Evolutionary conservation across 148 eudicot genomes (phyloP).

Genomic region (Chenopodium formosanum): DNA sequence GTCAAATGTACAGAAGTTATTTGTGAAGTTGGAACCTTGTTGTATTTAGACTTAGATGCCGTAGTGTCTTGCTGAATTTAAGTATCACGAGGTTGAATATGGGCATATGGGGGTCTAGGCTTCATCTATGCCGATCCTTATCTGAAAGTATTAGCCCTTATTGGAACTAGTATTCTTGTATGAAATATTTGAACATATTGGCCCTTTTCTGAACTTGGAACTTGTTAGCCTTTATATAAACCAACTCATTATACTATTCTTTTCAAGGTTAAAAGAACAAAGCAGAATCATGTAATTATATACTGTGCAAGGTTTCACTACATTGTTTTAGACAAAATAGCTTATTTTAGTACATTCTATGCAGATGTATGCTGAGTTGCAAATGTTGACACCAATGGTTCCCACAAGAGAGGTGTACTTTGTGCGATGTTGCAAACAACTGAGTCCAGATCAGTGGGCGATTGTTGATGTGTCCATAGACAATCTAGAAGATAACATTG

Average conservation of each 20-base stretch:
- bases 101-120: no score
- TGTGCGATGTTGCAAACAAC: constrained; percentile 74
- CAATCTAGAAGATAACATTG: constrained; percentile 69
- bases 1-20: no score
- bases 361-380: constrained; percentile 96
- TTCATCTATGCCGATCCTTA: not conserved
- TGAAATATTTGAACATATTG: not conserved
- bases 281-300: no score
- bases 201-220: no score
- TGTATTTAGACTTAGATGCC: no score
- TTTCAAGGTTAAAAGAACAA: not conserved
- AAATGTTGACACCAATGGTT: constrained; percentile 93
- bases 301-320: not conserved
- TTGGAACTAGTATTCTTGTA: not conserved
- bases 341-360: not conserved
- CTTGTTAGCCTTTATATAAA: not conserved
- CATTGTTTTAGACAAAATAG: not conserved
- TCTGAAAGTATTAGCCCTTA: no score
- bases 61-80: no score
- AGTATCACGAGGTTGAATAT: no score
- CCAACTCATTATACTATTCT: not conserved
- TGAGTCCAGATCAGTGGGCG: constrained; percentile 83
- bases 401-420: constrained; percentile 89
- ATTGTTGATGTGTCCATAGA: constrained; percentile 87
- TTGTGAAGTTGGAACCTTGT: no score